Conservation (phyloP, 768 basidiomycete species). For the Coprinopsis sp. region DNA sequence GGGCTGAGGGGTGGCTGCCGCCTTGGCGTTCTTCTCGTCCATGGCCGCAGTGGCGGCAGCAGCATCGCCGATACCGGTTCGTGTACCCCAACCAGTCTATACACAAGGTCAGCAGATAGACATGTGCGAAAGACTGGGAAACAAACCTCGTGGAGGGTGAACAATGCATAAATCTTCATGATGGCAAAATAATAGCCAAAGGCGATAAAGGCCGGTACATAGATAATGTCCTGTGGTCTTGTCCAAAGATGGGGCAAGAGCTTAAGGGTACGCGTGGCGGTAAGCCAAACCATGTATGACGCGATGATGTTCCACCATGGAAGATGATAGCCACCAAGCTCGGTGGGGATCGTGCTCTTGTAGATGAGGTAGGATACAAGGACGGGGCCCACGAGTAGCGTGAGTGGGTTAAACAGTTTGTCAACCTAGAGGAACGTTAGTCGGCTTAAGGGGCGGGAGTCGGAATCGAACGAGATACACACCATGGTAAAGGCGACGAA, state of each 20-base stretch:
- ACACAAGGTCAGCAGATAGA: conserved; percentile 2
- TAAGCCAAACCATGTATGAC: conserved; percentile 67
- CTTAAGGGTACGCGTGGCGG: conserved; percentile 72
- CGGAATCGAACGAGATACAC: conserved; percentile 40
- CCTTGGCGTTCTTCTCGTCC: conserved; percentile 30
- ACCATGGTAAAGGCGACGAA: conserved; percentile 95
- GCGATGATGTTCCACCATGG: conserved; percentile 78
- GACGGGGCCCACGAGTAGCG: conserved; percentile 77
- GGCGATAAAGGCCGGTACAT: conserved; percentile 79
- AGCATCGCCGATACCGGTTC: conserved; percentile 86
- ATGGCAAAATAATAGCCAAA: conserved; percentile 94
- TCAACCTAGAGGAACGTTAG: conserved; percentile 58
- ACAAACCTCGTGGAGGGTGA: conserved; percentile 84
- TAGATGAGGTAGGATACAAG: conserved; percentile 74
- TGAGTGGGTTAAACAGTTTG: conserved; percentile 83
- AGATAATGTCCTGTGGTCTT: conserved; percentile 68
- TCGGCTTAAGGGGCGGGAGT: conserved; percentile 3
- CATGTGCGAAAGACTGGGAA: not conserved
- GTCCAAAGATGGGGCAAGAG: conserved; percentile 80
- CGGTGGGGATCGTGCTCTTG: conserved; percentile 67
- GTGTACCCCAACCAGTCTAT: conserved; percentile 93
- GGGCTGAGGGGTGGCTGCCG: conserved; percentile 15
- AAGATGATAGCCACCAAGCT: conserved; percentile 71
- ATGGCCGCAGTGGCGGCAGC: conserved; percentile 67
- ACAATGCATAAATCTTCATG: conserved; percentile 91